Evolutionary conservation across 2,329 filamentous ascomycete species (phyloP).

Genomic region (Pseudocercospora crystallina): DNA sequence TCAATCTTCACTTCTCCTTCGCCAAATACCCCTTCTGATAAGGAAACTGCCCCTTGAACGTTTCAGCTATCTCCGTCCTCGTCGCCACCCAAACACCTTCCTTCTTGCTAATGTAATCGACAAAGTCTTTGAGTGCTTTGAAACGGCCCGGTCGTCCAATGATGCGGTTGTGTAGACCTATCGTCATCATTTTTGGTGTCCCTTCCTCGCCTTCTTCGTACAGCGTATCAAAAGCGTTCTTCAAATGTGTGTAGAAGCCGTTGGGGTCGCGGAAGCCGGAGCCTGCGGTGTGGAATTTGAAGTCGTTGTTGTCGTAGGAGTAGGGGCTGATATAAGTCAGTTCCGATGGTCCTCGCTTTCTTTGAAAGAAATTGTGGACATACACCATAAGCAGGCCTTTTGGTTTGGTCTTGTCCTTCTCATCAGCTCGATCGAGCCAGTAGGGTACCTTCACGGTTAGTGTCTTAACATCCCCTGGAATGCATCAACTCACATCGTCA

Average conservation of each 20-base stretch:
- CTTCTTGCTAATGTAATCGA: conserved; percentile 54
- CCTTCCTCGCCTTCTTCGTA: conserved; percentile 54
- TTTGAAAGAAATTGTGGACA: too few species aligned
- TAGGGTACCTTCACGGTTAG: conserved; percentile 44
- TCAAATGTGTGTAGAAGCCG: conserved; percentile 50
- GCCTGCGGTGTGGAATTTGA: conserved; percentile 44
- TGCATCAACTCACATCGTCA: conserved; percentile 48
- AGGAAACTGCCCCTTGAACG: conserved; percentile 50
- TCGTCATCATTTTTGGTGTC: conserved; percentile 59
- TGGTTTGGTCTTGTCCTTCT: conserved; percentile 37
- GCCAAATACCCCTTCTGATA: conserved; percentile 39
- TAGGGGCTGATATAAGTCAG: conserved; percentile 10
- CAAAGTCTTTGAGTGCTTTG: conserved; percentile 52
- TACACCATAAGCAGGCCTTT: conserved; percentile 55
- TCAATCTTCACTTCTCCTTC: conserved; percentile 2
- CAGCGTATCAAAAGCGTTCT: conserved; percentile 55
- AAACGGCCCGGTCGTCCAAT: conserved; percentile 55
- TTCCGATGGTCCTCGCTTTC: background rate
- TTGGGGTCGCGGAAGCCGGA: conserved; percentile 48
- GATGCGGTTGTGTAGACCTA: conserved; percentile 55
- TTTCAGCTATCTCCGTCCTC: conserved; percentile 53
- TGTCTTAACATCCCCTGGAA: too few species aligned
- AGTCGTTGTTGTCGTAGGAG: conserved; percentile 56
- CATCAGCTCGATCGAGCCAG: conserved; percentile 54
- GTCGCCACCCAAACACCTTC: conserved; percentile 57